phyloP scores from a whole-genome alignment of 495 filamentous ascomycete genomes.

The Cryomyces minteri region DNA sequence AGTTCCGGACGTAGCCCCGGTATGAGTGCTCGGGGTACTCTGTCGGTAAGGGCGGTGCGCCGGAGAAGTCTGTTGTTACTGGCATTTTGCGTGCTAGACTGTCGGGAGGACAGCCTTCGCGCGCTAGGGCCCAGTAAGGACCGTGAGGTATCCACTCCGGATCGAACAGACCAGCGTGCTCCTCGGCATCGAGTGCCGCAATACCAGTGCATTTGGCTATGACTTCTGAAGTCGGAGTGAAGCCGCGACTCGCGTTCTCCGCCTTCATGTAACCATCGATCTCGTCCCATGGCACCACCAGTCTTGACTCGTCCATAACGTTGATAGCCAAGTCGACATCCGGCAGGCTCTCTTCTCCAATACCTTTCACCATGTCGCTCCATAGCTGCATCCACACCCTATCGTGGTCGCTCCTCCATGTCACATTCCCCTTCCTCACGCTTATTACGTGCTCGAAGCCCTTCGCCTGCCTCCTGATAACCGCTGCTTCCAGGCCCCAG shows the following conservation, averaged over 20 bases:
- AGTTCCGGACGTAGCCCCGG: slow-evolving; percentile 21
- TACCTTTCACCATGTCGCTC: slow-evolving; percentile 8
- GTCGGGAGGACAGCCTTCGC: slow-evolving; percentile 14
- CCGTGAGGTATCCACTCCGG: slow-evolving; percentile 9
- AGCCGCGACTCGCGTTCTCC: slow-evolving; percentile 5
- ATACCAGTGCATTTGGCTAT: slow-evolving; percentile 4
- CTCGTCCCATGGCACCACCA: slow-evolving; percentile 18
- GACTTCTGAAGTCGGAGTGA: slow-evolving; percentile 2
- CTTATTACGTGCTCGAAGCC: slow-evolving; percentile 9
- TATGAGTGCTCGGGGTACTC: slow-evolving; percentile 8
- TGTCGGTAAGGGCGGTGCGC: slow-evolving; percentile 6
- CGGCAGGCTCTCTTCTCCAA: slow-evolving; percentile 12
- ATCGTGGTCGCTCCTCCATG: slow-evolving; percentile 3
- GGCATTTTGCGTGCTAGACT: slow-evolving; percentile 12
- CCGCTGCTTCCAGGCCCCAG: slow-evolving; percentile 16
- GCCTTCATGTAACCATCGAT: slow-evolving; percentile 14
- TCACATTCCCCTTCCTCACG: slow-evolving; percentile 15
- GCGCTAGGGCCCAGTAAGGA: slow-evolving; percentile 16
- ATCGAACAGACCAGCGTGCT: not conserved
- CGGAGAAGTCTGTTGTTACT: slow-evolving; percentile 11
- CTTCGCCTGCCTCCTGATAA: slow-evolving; percentile 15
- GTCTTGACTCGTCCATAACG: slow-evolving; percentile 15
- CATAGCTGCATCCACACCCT: slow-evolving; percentile 15
- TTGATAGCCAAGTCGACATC: slow-evolving; percentile 22
- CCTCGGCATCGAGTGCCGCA: slow-evolving; percentile 2